These are phyloP conservation scores for Barbarea vulgaris DNA, from an alignment of 345 rosid species.

Conservation along the genomic window DNA sequence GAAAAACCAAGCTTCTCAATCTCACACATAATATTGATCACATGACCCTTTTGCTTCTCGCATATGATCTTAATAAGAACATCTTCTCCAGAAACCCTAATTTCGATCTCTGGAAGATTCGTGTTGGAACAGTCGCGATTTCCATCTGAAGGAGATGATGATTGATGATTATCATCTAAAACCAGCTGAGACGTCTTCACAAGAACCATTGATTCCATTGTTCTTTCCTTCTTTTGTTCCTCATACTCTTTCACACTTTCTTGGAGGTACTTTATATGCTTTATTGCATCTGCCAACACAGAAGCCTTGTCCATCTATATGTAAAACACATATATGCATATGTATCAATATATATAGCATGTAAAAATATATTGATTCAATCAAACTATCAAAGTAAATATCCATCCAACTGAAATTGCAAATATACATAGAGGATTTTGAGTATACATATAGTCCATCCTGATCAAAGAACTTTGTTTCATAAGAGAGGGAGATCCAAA, in stretches of 20 bases:
- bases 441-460: neutral
- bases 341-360: neutral
- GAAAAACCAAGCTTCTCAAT: constrained; percentile 66
- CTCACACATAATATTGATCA: constrained; percentile 60
- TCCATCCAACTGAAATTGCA: neutral
- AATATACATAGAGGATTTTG: neutral
- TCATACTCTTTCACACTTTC: constrained; percentile 68
- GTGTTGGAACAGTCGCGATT: constrained; percentile 28
- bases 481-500: neutral
- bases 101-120: constrained; percentile 76
- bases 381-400: neutral
- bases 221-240: constrained; percentile 59
- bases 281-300: constrained; percentile 82
- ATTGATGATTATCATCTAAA: constrained; percentile 37
- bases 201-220: constrained; percentile 64
- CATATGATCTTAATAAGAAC: constrained; percentile 75
- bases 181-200: constrained; percentile 64
- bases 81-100: constrained; percentile 61
- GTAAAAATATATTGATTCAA: neutral
- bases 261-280: constrained; percentile 82
- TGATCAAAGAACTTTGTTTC: neutral
- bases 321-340: neutral
- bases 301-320: constrained; percentile 89
- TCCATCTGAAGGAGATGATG: constrained; percentile 19
- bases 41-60: constrained; percentile 66